These are phyloP conservation scores for Populus deltoides DNA, from an alignment of 345 rosid genomes.

Conservation along the genomic window DNA sequence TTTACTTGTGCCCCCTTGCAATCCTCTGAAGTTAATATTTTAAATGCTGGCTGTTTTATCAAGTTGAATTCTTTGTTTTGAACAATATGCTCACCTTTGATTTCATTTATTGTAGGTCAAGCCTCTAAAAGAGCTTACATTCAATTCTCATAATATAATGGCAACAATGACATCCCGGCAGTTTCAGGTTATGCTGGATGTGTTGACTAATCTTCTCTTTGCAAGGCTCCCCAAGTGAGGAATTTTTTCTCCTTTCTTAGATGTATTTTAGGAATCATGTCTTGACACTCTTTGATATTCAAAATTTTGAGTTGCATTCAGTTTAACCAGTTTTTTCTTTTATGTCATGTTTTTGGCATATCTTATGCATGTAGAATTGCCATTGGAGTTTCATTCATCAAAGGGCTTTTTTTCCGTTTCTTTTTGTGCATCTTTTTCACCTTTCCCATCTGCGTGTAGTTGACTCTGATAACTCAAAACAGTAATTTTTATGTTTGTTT, in stretches of 20 bases:
- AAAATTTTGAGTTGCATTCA: neutral
- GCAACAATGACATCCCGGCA: slow-evolving; percentile 98
- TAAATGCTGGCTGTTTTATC: neutral
- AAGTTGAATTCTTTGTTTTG: neutral
- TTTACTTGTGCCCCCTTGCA: neutral
- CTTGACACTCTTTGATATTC: neutral
- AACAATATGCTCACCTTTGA: slow-evolving; percentile 13
- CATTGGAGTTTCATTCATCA: neutral
- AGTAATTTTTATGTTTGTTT: neutral
- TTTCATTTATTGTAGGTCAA: slow-evolving; percentile 61
- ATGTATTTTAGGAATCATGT: neutral
- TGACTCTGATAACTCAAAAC: neutral
- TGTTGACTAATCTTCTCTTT: slow-evolving; percentile 94
- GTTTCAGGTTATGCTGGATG: slow-evolving; percentile 96
- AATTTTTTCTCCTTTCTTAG: slow-evolving; percentile 7
- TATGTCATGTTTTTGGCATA: neutral
- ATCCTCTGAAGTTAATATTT: neutral
- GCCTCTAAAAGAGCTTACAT: slow-evolving; percentile 91
- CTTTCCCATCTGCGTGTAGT: neutral
- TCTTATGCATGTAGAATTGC: neutral
- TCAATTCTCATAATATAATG: slow-evolving; percentile 75
- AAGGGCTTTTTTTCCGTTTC: neutral
- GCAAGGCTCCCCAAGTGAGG: slow-evolving; percentile 96
- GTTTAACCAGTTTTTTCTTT: neutral
- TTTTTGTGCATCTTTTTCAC: neutral